Conservation (phyloP, 2,329 filamentous ascomycete species). For the Venturia oleaginea region DNA sequence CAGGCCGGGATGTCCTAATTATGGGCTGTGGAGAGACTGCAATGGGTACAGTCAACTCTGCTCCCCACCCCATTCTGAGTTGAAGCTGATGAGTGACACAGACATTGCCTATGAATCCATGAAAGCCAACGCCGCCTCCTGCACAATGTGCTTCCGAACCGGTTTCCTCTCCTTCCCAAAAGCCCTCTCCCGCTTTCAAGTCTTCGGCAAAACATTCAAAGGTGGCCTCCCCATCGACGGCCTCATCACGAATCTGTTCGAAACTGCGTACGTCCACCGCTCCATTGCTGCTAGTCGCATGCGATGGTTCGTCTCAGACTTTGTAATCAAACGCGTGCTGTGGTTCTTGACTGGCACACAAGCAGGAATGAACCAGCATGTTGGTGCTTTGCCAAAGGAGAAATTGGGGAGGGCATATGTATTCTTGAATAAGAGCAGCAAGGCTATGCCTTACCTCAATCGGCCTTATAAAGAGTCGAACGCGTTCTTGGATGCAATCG, state of each 20-base stretch:
- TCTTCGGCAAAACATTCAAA: constrained; percentile 27
- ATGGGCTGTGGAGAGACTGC: constrained; percentile 27
- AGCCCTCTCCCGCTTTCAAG: constrained; percentile 25
- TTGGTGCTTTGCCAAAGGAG: constrained; percentile 24
- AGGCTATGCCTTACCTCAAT: constrained; percentile 28
- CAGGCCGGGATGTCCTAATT: constrained; percentile 22
- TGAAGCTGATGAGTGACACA: no score
- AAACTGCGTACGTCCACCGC: constrained; percentile 26
- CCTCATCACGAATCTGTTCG: constrained; percentile 27
- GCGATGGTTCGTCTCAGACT: constrained; percentile 27
- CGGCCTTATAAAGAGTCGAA: constrained; percentile 25
- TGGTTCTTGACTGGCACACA: constrained; percentile 28
- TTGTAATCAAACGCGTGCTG: constrained; percentile 27
- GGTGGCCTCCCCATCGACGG: constrained; percentile 25
- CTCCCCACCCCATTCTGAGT: no score
- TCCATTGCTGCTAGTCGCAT: constrained; percentile 23
- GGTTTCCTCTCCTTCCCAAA: constrained; percentile 27
- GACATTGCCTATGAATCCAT: constrained; percentile 27
- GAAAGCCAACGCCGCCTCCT: constrained; percentile 23
- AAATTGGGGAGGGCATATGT: constrained; percentile 25
- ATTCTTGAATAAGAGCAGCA: constrained; percentile 27
- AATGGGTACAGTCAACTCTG: constrained; percentile 21
- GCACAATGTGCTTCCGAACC: constrained; percentile 27
- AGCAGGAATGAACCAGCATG: constrained; percentile 27
- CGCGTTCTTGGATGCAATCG: constrained; percentile 22